Percentiles rank a stretch among this genome's conserved stretches.
phyloP scores from a whole-genome alignment of 805 yeast species.

The Lipomyces sp. region DNA sequence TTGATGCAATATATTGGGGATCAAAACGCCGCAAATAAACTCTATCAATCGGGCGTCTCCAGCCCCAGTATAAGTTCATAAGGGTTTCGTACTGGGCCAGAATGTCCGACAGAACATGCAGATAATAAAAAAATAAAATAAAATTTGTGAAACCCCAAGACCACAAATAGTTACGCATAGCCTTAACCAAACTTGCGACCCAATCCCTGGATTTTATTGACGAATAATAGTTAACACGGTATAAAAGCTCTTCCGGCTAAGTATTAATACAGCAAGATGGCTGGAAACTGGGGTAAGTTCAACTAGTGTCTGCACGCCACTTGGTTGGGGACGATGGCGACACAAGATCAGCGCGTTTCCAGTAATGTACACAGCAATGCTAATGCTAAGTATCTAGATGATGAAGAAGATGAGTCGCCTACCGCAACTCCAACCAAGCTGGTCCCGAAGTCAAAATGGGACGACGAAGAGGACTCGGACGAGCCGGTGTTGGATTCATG shows the following conservation, averaged over 20 bases:
- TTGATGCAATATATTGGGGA: no score
- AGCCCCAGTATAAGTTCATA: no score
- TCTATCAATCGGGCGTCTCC: no score
- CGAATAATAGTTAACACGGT: background rate
- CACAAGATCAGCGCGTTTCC: background rate
- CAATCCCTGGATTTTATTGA: background rate
- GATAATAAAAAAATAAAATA: no score
- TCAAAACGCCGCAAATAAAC: no score
- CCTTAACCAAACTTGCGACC: background rate
- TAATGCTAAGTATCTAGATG: constrained; percentile 17
- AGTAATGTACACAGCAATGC: background rate
- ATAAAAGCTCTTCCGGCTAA: background rate
- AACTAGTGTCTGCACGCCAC: background rate
- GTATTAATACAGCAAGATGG: background rate
- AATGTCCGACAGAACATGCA: no score
- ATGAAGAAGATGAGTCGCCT: constrained; percentile 83
- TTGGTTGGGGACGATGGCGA: background rate
- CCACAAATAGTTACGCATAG: no score
- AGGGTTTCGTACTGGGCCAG: no score
- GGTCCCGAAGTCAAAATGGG: constrained; percentile 74
- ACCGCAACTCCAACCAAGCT: constrained; percentile 64
- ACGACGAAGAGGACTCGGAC: constrained; percentile 75
- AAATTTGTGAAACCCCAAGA: no score
- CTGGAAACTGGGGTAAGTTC: constrained; percentile 13
- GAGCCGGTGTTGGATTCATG: constrained; percentile 84